phyloP scores from a whole-genome alignment of 805 yeast species.

The Alloascoidea hylecoeti region DNA sequence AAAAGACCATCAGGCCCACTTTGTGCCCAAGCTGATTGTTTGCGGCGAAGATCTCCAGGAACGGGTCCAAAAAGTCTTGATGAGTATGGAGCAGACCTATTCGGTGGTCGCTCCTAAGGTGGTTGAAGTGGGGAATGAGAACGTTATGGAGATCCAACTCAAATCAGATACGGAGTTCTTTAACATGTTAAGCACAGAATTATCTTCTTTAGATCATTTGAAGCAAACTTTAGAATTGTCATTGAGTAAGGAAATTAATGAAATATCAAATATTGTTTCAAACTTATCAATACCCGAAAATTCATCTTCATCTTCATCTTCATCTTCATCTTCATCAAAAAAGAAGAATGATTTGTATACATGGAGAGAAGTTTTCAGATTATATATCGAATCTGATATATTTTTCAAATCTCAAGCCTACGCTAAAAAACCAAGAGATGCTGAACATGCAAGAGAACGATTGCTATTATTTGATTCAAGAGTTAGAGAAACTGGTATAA shows the following conservation, averaged over 20 bases:
- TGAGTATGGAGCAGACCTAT: too few species aligned
- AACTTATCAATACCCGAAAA: constrained; percentile 24
- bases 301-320: too few species aligned
- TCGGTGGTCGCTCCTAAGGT: too few species aligned
- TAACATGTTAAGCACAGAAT: constrained; percentile 38
- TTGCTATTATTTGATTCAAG: constrained; percentile 24
- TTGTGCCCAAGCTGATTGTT: too few species aligned
- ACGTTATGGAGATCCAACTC: constrained; percentile 25
- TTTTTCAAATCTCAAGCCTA: constrained; percentile 39
- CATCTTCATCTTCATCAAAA: too few species aligned
- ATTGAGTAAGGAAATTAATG: constrained; percentile 26
- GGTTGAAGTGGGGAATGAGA: too few species aligned
- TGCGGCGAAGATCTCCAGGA: too few species aligned
- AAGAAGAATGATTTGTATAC: constrained; percentile 41
- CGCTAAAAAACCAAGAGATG: constrained; percentile 28
- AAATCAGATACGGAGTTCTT: constrained; percentile 49
- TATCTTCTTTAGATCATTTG: constrained; percentile 31
- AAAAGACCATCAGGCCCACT: too few species aligned
- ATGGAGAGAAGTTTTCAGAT: constrained; percentile 58
- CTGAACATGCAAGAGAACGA: constrained; percentile 30
- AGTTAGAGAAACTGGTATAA: constrained; percentile 22
- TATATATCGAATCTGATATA: constrained; percentile 53
- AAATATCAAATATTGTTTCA: constrained; percentile 24
- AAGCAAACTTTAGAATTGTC: constrained; percentile 16
- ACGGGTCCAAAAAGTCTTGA: too few species aligned